These are phyloP conservation scores for Podosphaera fusca DNA, from an alignment of 2,329 filamentous ascomycete species.

Conservation along the genomic window DNA sequence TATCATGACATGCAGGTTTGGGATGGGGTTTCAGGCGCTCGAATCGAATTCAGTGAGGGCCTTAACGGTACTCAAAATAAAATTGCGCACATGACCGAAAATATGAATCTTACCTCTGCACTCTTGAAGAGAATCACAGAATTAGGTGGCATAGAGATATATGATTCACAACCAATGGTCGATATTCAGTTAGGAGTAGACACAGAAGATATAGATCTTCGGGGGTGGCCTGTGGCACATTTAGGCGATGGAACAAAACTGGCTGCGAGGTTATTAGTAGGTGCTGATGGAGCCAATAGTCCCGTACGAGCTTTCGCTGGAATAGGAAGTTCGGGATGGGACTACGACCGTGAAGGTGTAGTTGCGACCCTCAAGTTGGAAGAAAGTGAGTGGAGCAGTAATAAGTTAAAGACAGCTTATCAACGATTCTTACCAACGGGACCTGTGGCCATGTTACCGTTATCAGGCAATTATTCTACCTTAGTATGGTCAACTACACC, in stretches of 20 bases:
- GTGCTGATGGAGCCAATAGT: conserved; percentile 85
- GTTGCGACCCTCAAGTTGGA: conserved; percentile 69
- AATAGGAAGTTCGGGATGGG: conserved; percentile 74
- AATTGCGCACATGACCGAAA: conserved; percentile 94
- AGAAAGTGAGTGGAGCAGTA: conserved; percentile 29
- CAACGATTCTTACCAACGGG: conserved; percentile 88
- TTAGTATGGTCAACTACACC: conserved; percentile 91
- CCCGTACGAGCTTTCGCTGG: conserved; percentile 76
- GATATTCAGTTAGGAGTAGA: conserved; percentile 54
- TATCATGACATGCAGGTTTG: conserved; percentile 97
- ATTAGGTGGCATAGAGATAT: conserved; percentile 43
- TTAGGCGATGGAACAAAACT: conserved; percentile 42
- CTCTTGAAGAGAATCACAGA: conserved; percentile 50
- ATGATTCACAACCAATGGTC: conserved; percentile 57
- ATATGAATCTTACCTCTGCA: conserved; percentile 63
- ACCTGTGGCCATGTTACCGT: conserved; percentile 71
- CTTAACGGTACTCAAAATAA: conserved; percentile 35
- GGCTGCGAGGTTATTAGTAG: conserved; percentile 64
- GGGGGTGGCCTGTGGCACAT: conserved; percentile 68
- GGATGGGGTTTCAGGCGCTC: conserved; percentile 75
- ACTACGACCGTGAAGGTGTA: conserved; percentile 74
- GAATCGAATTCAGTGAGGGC: conserved; percentile 69
- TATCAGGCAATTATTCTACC: conserved; percentile 63
- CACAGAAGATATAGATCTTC: conserved; percentile 48
- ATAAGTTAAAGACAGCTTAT: conserved; percentile 53